A percentile compares a stretch with the other conserved stretches of the same genome.
Evolutionary conservation across 1,284 basidiomycete species (phyloP).

Genomic region (Ganoderma resinaceum): DNA sequence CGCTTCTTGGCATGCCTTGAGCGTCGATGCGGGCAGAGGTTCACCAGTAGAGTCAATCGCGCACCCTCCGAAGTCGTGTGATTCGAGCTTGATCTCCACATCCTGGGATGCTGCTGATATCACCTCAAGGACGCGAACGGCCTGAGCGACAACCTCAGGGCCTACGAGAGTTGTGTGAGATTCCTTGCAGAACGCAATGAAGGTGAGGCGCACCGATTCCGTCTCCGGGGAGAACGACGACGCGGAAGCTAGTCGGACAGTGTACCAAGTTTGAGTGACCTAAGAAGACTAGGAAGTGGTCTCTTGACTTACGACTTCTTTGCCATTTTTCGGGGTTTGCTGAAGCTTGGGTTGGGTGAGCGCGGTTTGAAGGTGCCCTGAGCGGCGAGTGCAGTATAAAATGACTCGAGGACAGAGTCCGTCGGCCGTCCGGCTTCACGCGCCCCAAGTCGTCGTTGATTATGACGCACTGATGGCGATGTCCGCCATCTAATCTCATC

Average conservation of each 20-base stretch:
- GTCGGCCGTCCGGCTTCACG: conserved; percentile 24
- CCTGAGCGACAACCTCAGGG: conserved; percentile 93
- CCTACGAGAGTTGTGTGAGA: conserved; percentile 55
- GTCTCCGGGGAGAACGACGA: conserved; percentile 93
- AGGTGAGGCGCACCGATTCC: conserved; percentile 80
- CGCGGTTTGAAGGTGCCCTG: neutral
- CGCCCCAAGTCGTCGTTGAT: neutral
- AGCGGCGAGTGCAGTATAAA: neutral
- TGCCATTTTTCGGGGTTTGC: conserved; percentile 41
- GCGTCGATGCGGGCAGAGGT: conserved; percentile 86
- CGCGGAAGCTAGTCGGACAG: conserved; percentile 70
- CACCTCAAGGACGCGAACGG: conserved; percentile 83
- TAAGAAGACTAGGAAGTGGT: neutral
- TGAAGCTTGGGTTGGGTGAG: neutral
- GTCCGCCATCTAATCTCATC: neutral
- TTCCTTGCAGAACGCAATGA: neutral
- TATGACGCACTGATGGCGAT: conserved; percentile 1
- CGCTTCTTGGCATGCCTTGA: conserved; percentile 87
- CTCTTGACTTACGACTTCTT: conserved; percentile 46
- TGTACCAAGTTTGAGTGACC: neutral
- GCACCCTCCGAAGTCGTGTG: conserved; percentile 89
- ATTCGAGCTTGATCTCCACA: conserved; percentile 78
- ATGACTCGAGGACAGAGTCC: conserved; percentile 10
- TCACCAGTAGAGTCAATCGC: conserved; percentile 91
- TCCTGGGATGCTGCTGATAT: conserved; percentile 70